phyloP scores from a whole-genome alignment of 2,329 filamentous ascomycete genomes.

The Colletotrichum cuscutae region DNA sequence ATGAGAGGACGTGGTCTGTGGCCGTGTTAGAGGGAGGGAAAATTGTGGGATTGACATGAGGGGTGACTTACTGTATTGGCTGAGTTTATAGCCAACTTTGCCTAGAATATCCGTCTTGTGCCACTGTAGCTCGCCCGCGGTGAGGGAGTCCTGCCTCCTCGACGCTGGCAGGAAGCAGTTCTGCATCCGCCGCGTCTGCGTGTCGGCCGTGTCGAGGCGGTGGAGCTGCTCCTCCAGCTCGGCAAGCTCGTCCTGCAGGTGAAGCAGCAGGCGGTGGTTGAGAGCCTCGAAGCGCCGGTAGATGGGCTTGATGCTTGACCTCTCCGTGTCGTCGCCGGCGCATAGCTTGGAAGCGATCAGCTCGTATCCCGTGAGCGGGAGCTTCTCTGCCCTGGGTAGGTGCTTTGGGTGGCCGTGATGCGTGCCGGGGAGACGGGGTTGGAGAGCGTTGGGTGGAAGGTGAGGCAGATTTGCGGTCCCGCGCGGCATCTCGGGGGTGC shows the following conservation, averaged over 20 bases:
- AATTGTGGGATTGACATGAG: not conserved
- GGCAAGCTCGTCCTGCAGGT: conserved; percentile 85
- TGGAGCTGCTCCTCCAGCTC: conserved; percentile 84
- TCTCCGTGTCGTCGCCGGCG: conserved; percentile 13
- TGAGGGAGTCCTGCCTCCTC: conserved; percentile 64
- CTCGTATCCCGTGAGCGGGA: conserved; percentile 69
- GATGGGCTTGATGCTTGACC: conserved; percentile 63
- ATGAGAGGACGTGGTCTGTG: conserved; percentile 67
- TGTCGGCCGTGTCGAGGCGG: conserved; percentile 70
- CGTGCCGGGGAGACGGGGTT: conserved; percentile 45
- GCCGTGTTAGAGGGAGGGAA: conserved; percentile 17
- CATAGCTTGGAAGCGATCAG: conserved; percentile 66
- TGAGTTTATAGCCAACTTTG: conserved; percentile 72
- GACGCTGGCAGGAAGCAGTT: conserved; percentile 66
- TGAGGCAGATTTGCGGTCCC: conserved; percentile 50
- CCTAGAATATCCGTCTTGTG: conserved; percentile 70
- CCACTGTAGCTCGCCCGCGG: conserved; percentile 65
- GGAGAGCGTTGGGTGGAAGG: conserved; percentile 48
- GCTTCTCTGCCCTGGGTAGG: conserved; percentile 52
- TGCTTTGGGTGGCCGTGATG: conserved; percentile 45
- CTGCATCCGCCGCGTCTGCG: conserved; percentile 54
- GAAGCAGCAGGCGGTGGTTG: conserved; percentile 83
- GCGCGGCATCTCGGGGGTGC: conserved; percentile 55
- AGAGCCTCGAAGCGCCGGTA: conserved; percentile 86
- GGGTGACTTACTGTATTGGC: conserved; percentile 70